phyloP scores from a whole-genome alignment of 495 filamentous ascomycete species.

The Penicillium pulvis region DNA sequence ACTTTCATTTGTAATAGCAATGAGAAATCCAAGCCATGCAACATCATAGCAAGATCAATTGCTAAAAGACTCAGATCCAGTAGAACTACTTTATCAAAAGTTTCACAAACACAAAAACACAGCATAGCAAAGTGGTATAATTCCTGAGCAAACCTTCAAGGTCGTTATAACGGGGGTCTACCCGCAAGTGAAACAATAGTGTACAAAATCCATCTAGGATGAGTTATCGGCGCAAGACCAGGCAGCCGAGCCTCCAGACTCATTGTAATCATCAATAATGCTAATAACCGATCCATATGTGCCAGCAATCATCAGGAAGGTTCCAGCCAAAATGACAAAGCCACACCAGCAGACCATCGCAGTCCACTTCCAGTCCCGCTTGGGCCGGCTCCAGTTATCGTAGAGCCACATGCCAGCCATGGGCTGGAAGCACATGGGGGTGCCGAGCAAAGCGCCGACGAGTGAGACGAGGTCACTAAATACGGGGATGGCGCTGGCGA shows the following conservation, averaged over 20 bases:
- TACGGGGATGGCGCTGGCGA: constrained; percentile 71
- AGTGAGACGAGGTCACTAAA: constrained; percentile 65
- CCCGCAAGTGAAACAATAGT: neutral
- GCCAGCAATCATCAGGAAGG: constrained; percentile 56
- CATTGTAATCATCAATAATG: constrained; percentile 52
- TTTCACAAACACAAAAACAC: neutral
- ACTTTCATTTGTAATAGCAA: too few species aligned
- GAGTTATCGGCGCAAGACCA: constrained; percentile 43
- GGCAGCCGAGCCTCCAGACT: constrained; percentile 29
- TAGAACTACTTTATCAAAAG: neutral
- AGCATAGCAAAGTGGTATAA: neutral
- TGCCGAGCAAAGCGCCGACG: constrained; percentile 60
- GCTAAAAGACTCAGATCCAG: too few species aligned
- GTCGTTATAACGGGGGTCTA: neutral
- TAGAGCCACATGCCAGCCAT: constrained; percentile 52
- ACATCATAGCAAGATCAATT: neutral
- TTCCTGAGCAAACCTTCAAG: neutral
- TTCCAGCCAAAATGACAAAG: constrained; percentile 38
- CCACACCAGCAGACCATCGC: constrained; percentile 34
- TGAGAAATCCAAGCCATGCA: too few species aligned
- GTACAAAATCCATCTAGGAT: constrained; percentile 7
- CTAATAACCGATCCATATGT: constrained; percentile 59
- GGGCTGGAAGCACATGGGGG: constrained; percentile 48
- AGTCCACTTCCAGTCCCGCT: constrained; percentile 26
- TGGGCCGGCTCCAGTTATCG: constrained; percentile 45